Percentiles rank a stretch among this genome's conserved stretches.
These are phyloP conservation scores for Termitomyces sp. DNA, from an alignment of 768 basidiomycete species.

Conservation along the genomic window DNA sequence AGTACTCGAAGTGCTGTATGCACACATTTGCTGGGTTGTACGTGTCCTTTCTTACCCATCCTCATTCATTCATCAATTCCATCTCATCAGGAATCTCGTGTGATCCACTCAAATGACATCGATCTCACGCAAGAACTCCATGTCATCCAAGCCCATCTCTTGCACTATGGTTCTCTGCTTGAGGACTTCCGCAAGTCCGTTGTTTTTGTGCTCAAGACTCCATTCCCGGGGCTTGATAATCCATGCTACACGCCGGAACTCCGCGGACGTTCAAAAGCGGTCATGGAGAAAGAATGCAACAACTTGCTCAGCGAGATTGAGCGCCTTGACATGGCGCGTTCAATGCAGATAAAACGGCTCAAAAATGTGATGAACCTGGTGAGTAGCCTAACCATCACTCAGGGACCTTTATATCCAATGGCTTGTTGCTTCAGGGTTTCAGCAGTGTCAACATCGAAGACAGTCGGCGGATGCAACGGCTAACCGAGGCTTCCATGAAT, in stretches of 20 bases:
- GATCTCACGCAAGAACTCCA: conserved; percentile 48
- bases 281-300: conserved; percentile 38
- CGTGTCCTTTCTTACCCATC: conserved; percentile 12
- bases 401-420: not conserved
- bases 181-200: conserved; percentile 49
- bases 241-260: conserved; percentile 9
- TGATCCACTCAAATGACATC: conserved; percentile 34
- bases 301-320: conserved; percentile 46
- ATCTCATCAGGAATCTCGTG: conserved; percentile 35
- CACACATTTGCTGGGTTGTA: conserved; percentile 44
- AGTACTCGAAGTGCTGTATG: conserved; percentile 44
- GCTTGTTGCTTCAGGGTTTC: conserved; percentile 30
- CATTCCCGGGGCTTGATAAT: conserved; percentile 41
- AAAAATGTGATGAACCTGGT: conserved; percentile 50
- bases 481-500: conserved; percentile 35
- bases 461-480: conserved; percentile 32
- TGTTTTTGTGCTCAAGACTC: conserved; percentile 40
- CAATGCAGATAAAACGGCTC: conserved; percentile 37
- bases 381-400: not conserved
- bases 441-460: conserved; percentile 44
- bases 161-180: conserved; percentile 50
- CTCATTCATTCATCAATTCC: not conserved
- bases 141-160: conserved; percentile 50
- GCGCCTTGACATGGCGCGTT: conserved; percentile 35
- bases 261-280: conserved; percentile 12